Evolutionary conservation across 2,329 filamentous ascomycete species (phyloP).

Genomic region (Fusarium sp.): DNA sequence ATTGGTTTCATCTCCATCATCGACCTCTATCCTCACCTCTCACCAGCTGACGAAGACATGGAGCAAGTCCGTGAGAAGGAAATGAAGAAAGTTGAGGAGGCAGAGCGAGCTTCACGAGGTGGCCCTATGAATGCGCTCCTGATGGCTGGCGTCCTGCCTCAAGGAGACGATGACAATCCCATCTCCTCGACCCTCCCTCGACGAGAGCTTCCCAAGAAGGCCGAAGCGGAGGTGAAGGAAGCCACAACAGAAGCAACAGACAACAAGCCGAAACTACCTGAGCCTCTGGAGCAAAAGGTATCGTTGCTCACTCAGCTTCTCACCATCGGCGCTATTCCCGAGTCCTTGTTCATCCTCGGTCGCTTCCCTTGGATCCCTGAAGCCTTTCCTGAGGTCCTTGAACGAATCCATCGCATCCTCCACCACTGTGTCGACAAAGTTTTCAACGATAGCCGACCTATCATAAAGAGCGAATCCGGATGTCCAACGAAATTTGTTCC

Average conservation of each 20-base stretch:
- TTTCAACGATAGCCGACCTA: conserved; percentile 60
- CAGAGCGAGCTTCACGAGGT: conserved; percentile 78
- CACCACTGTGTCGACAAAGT: conserved; percentile 86
- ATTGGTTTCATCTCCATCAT: conserved; percentile 94
- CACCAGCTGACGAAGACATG: conserved; percentile 88
- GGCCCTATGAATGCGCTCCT: conserved; percentile 85
- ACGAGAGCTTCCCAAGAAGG: conserved; percentile 65
- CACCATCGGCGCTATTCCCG: conserved; percentile 90
- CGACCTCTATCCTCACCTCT: conserved; percentile 93
- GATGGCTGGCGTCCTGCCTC: conserved; percentile 83
- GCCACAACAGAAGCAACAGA: conserved; percentile 56
- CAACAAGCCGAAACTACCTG: conserved; percentile 68
- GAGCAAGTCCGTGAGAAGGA: conserved; percentile 76
- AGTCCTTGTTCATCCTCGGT: conserved; percentile 91
- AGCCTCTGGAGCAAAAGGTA: conserved; percentile 89
- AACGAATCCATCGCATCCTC: conserved; percentile 85
- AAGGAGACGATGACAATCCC: conserved; percentile 76
- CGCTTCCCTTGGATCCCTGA: conserved; percentile 94
- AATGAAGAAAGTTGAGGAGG: conserved; percentile 80
- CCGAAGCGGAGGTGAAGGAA: conserved; percentile 65
- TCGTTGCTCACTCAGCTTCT: conserved; percentile 85
- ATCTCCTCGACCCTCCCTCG: conserved; percentile 52
- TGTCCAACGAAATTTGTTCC: conserved; percentile 60
- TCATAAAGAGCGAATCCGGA: conserved; percentile 44
- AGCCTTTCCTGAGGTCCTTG: conserved; percentile 82